These are phyloP conservation scores for Epithemia pelagica DNA, from an alignment of 108 stramenopile genomes.

Conservation along the genomic window DNA sequence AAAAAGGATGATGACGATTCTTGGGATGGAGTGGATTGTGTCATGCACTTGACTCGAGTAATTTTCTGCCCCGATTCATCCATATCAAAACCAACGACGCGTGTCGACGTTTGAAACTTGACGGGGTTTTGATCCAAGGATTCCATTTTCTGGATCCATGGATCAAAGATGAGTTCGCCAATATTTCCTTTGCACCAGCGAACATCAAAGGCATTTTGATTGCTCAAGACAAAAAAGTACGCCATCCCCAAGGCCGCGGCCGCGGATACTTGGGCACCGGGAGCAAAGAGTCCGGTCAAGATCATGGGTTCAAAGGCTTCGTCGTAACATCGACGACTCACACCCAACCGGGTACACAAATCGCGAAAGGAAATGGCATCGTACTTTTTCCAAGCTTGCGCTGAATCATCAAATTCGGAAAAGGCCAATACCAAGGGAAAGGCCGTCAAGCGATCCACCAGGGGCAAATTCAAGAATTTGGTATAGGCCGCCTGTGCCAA, in stretches of 20 bases:
- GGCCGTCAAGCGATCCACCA: slow-evolving; percentile 47
- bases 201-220: slow-evolving; percentile 74
- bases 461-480: slow-evolving; percentile 40
- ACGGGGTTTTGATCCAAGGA: slow-evolving; percentile 4
- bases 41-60: slow-evolving; percentile 15
- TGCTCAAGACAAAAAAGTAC: slow-evolving; percentile 75
- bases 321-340: slow-evolving; percentile 48
- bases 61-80: slow-evolving; percentile 1
- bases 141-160: slow-evolving; percentile 57
- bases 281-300: slow-evolving; percentile 72
- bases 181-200: slow-evolving; percentile 75
- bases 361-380: slow-evolving; percentile 69
- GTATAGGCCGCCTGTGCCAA: slow-evolving; percentile 64
- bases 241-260: slow-evolving; percentile 84
- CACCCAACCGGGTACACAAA: slow-evolving; percentile 58
- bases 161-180: slow-evolving; percentile 67
- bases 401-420: slow-evolving; percentile 66
- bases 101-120: slow-evolving; percentile 36
- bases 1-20: background rate
- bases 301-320: slow-evolving; percentile 86
- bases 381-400: slow-evolving; percentile 56
- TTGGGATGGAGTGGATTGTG: background rate
- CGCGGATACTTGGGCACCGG: slow-evolving; percentile 70
- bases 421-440: slow-evolving; percentile 63
- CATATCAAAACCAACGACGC: slow-evolving; percentile 41